Percentiles rank a stretch among this genome's conserved stretches.
phyloP scores from a whole-genome alignment of 2,329 filamentous ascomycete genomes.

The Sporothrix brunneoviolacea region DNA sequence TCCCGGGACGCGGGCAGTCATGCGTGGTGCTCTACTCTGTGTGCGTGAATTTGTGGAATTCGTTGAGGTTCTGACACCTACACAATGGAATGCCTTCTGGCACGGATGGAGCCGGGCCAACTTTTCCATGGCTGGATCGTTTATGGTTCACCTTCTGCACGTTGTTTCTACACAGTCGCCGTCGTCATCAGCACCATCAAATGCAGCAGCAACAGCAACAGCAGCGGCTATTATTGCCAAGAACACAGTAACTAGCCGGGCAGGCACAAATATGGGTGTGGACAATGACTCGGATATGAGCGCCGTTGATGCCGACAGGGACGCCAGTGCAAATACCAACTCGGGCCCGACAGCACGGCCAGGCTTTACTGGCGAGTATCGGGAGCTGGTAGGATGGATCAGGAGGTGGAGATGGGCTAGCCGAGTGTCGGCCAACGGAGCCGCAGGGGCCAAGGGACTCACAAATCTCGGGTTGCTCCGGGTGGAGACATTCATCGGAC shows the following conservation, averaged over 20 bases:
- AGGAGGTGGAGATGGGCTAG: slow-evolving; percentile 18
- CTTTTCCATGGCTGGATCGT: slow-evolving; percentile 18
- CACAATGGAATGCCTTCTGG: slow-evolving; percentile 20
- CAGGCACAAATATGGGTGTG: neutral
- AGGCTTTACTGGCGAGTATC: slow-evolving; percentile 8
- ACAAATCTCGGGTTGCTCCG: slow-evolving; percentile 17
- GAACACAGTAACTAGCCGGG: neutral
- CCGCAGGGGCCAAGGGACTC: slow-evolving; percentile 17
- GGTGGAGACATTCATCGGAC: slow-evolving; percentile 13
- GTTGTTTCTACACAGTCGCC: no score
- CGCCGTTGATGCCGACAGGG: neutral
- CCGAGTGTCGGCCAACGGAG: slow-evolving; percentile 13
- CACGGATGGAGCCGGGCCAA: slow-evolving; percentile 19
- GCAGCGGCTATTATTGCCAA: neutral
- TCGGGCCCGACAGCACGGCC: neutral
- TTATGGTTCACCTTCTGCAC: slow-evolving; percentile 17
- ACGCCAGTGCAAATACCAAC: neutral
- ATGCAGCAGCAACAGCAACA: no score
- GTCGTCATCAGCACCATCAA: neutral
- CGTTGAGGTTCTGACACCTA: slow-evolving; percentile 15
- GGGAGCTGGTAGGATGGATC: slow-evolving; percentile 15
- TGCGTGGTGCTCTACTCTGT: slow-evolving; percentile 15
- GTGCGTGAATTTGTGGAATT: slow-evolving; percentile 19
- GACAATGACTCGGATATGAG: neutral
- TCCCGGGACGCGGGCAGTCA: slow-evolving; percentile 10